A percentile compares a stretch with the other conserved stretches of the same genome.
Evolutionary conservation across 2,329 filamentous ascomycete genomes (phyloP).

Genomic region (Colletotrichum sublineola): DNA sequence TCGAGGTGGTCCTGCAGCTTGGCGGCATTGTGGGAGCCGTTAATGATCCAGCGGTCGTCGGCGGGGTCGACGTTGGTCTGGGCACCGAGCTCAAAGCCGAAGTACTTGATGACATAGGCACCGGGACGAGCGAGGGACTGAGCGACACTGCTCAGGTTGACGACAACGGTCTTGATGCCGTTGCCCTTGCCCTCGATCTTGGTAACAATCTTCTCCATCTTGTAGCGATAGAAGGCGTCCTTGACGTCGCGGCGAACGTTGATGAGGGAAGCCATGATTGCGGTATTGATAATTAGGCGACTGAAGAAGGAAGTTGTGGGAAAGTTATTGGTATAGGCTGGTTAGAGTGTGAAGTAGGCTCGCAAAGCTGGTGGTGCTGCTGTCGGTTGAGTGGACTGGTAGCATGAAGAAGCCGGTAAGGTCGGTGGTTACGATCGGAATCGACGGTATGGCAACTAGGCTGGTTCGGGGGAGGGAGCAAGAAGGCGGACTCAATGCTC

Average conservation of each 20-base stretch:
- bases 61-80: conserved; percentile 98
- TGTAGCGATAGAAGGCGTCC: conserved; percentile 99
- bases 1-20: conserved; percentile 99
- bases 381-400: conserved; percentile 30
- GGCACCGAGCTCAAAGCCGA: conserved; percentile 97
- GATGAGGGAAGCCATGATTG: conserved; percentile 89
- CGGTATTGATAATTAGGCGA: conserved; percentile 54
- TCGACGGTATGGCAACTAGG: conserved; percentile 19
- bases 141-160: conserved; percentile 95
- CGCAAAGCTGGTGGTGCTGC: conserved; percentile 45
- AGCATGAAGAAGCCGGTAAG: conserved; percentile 38
- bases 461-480: conserved; percentile 47
- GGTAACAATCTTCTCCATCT: conserved; percentile 98
- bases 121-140: conserved; percentile 92
- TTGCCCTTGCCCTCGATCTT: conserved; percentile 99
- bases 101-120: conserved; percentile 99
- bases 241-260: conserved; percentile 98
- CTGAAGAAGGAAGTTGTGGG: conserved; percentile 15
- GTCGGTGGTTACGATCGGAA: conserved; percentile 14
- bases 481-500: conserved; percentile 65
- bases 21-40: conserved; percentile 92
- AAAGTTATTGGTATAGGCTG: conserved; percentile 26
- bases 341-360: conserved; percentile 21
- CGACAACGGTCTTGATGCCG: conserved; percentile 98
- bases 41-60: conserved; percentile 99